Conservation (phyloP, 495 filamentous ascomycete genomes). For the Lophium mytilinum region DNA sequence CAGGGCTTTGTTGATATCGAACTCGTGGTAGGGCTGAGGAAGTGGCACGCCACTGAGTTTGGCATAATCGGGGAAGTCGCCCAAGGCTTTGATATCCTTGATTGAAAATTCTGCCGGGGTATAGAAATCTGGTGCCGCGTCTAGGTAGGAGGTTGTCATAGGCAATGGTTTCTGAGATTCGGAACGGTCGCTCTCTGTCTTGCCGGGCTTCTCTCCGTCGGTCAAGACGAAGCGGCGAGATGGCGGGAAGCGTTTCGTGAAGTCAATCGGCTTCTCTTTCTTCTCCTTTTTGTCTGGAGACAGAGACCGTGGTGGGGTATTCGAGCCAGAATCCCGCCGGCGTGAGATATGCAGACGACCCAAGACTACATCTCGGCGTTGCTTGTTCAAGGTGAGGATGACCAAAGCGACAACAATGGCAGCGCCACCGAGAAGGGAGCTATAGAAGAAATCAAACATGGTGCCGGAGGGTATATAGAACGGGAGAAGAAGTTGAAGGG, state of each 20-base stretch:
- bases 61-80: conserved; percentile 80
- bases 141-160: conserved; percentile 15
- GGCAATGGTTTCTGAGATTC: conserved; percentile 4
- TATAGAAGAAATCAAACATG: conserved; percentile 6
- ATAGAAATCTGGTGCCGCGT: conserved; percentile 33
- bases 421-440: conserved; percentile 16
- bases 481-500: not conserved
- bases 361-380: conserved; percentile 23
- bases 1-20: conserved; percentile 33
- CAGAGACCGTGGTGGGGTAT: conserved; percentile 49
- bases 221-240: conserved; percentile 44
- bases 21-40: conserved; percentile 59
- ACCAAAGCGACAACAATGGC: conserved; percentile 10
- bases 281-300: conserved; percentile 37
- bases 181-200: not conserved
- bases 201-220: not conserved
- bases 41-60: conserved; percentile 69
- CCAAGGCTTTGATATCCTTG: conserved; percentile 63
- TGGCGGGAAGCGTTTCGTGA: conserved; percentile 48
- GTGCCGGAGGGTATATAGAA: not conserved
- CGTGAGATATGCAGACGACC: conserved; percentile 21
- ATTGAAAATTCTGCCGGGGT: conserved; percentile 56
- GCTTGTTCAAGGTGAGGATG: conserved; percentile 15
- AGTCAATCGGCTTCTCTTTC: conserved; percentile 26
- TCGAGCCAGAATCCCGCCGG: conserved; percentile 30